phyloP scores from a whole-genome alignment of 2,329 filamentous ascomycete genomes.

The Pseudogymnoascus verrucosus region DNA sequence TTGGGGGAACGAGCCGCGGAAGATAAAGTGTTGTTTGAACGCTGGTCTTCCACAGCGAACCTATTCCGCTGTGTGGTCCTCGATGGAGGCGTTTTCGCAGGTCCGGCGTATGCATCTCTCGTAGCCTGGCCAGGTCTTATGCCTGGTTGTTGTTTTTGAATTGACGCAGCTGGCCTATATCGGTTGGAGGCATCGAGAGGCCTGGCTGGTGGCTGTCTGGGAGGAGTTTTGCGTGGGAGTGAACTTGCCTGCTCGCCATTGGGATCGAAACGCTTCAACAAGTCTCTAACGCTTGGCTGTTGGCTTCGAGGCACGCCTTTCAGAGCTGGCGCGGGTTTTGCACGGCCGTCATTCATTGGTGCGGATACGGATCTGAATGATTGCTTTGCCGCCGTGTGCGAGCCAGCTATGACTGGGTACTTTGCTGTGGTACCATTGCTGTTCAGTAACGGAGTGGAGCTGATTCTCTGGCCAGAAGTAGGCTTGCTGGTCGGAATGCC shows the following conservation, averaged over 20 bases:
- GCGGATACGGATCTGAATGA: slow-evolving; percentile 47
- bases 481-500: neutral
- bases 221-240: neutral
- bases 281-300: slow-evolving; percentile 69
- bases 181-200: neutral
- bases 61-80: slow-evolving; percentile 36
- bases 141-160: neutral
- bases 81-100: slow-evolving; percentile 15
- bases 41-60: slow-evolving; percentile 42
- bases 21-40: slow-evolving; percentile 47
- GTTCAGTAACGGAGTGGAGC: slow-evolving; percentile 36
- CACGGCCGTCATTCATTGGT: slow-evolving; percentile 37
- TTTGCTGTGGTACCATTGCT: slow-evolving; percentile 43
- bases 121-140: slow-evolving; percentile 15
- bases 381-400: slow-evolving; percentile 35
- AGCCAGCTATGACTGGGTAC: slow-evolving; percentile 34
- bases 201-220: neutral
- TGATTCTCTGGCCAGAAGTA: neutral
- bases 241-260: slow-evolving; percentile 34
- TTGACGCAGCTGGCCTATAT: neutral
- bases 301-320: slow-evolving; percentile 21
- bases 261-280: slow-evolving; percentile 72
- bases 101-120: neutral
- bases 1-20: slow-evolving; percentile 53
- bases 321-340: slow-evolving; percentile 20